Percentiles rank a stretch among this genome's conserved stretches.
These are phyloP conservation scores for Claviceps sp. DNA, from an alignment of 2,329 filamentous ascomycete species.

Conservation along the genomic window DNA sequence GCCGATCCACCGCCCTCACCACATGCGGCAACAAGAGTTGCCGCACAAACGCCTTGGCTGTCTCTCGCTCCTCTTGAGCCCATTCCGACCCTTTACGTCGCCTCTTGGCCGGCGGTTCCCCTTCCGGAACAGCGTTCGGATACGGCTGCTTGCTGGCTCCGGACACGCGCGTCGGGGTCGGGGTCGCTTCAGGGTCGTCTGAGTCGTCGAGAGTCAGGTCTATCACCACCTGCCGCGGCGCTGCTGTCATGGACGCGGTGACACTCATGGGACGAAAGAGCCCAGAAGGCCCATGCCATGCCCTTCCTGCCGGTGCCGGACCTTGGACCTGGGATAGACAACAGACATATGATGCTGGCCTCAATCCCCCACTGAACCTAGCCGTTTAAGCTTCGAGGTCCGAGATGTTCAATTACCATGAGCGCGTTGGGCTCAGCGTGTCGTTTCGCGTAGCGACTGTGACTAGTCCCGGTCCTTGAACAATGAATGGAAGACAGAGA, in stretches of 20 bases:
- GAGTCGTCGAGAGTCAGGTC: slow-evolving; percentile 13
- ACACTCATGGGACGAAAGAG: slow-evolving; percentile 13
- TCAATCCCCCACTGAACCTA: no score
- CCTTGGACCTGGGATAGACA: no score
- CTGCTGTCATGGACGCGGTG: slow-evolving; percentile 14
- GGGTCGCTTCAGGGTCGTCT: background rate
- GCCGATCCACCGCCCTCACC: slow-evolving; percentile 10
- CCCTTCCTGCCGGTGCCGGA: background rate
- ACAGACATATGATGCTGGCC: no score
- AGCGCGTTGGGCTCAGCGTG: no score
- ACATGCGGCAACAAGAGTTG: slow-evolving; percentile 22
- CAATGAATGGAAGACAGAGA: no score
- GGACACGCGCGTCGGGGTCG: background rate
- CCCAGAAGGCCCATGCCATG: background rate
- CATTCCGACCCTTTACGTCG: slow-evolving; percentile 14
- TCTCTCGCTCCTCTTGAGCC: slow-evolving; percentile 4
- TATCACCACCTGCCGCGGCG: slow-evolving; percentile 15
- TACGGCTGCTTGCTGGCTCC: background rate
- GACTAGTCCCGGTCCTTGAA: no score
- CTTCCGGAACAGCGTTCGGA: background rate
- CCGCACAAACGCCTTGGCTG: slow-evolving; percentile 14
- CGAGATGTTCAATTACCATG: no score
- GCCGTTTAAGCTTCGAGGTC: no score
- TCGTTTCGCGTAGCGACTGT: no score
- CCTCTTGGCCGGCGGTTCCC: slow-evolving; percentile 19